Evolutionary conservation across 495 filamentous ascomycete genomes (phyloP).

Genomic region (Clavariopsis aquatica): DNA sequence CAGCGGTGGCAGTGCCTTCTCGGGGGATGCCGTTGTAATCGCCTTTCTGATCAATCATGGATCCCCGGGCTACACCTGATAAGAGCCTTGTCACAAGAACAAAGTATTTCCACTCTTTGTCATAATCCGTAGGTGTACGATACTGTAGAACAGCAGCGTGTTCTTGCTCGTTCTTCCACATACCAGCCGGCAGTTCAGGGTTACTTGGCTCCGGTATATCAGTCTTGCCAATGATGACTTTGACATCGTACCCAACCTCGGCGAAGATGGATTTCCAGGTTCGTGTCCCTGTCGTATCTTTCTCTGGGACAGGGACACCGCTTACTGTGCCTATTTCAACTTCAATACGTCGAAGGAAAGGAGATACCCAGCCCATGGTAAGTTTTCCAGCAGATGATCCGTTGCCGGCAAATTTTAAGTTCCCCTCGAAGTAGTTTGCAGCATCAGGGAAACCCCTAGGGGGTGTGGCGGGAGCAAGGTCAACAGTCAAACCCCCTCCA

Average conservation of each 20-base stretch:
- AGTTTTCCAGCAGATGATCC: not conserved
- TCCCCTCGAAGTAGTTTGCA: conserved; percentile 11
- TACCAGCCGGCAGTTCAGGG: not conserved
- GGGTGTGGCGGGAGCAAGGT: conserved; percentile 1
- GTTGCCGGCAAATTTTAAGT: not conserved
- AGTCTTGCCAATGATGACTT: conserved; percentile 2
- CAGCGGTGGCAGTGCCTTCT: conserved; percentile 8
- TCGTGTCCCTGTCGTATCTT: conserved; percentile 11
- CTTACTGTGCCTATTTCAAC: conserved; percentile 15
- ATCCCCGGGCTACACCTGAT: not conserved
- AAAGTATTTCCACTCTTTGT: conserved; percentile 18
- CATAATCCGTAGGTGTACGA: conserved; percentile 11
- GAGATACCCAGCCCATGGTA: conserved; percentile 15
- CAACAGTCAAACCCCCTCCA: not conserved
- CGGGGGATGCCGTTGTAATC: conserved; percentile 13
- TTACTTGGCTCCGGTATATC: conserved; percentile 14
- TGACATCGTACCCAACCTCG: conserved; percentile 8
- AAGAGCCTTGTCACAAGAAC: not conserved
- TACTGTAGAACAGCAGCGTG: conserved; percentile 19
- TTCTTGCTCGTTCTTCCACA: conserved; percentile 12
- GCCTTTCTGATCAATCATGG: conserved; percentile 17
- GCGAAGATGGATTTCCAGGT: conserved; percentile 16
- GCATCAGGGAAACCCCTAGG: conserved; percentile 5
- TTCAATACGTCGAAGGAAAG: not conserved
- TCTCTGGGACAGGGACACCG: not conserved